Evolutionary conservation across 176 grass and related monocot species (phyloP).

Genomic region (Echinochloa phyllopogon): DNA sequence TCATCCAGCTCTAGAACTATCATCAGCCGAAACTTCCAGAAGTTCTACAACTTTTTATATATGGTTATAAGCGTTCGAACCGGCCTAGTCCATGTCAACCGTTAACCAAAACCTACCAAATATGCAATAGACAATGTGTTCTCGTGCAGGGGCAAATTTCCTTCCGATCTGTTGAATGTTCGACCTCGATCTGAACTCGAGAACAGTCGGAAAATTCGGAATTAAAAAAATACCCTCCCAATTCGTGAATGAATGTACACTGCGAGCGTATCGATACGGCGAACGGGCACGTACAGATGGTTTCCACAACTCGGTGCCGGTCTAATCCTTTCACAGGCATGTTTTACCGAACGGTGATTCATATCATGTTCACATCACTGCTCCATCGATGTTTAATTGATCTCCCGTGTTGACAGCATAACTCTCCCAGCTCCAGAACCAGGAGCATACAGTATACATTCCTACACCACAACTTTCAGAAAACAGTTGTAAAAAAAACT

Average conservation of each 20-base stretch:
- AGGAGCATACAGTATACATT: background rate
- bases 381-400: background rate
- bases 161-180: background rate
- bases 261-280: background rate
- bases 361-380: background rate
- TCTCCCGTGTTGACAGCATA: background rate
- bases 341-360: background rate
- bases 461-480: background rate
- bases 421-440: background rate
- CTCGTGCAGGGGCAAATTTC: background rate
- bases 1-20: background rate
- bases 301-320: background rate
- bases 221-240: background rate
- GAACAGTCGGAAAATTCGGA: background rate
- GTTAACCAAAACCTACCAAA: background rate
- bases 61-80: background rate
- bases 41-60: background rate
- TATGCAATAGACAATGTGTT: background rate
- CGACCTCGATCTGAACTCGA: background rate
- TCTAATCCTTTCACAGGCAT: background rate
- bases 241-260: too few species aligned
- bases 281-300: background rate
- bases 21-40: background rate
- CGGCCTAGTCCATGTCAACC: background rate
- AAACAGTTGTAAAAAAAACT: too few species aligned